Base-by-base conservation (phyloP, 2,329 filamentous ascomycete genomes). In the Aspergillus ochraceus region DNA sequence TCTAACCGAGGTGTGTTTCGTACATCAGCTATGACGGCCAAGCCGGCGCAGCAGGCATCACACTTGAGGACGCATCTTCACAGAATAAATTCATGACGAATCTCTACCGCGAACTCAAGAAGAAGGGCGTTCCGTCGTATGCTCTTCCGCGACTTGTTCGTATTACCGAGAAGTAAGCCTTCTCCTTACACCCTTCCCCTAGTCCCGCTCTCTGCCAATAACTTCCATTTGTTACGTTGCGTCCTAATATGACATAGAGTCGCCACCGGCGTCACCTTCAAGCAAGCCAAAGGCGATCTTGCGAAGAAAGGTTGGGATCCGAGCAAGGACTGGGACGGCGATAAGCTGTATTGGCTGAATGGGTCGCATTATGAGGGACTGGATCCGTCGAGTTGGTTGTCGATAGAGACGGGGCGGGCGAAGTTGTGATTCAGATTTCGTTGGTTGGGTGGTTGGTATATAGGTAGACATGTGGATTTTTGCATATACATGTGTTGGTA, bases 211-310 rank as follows among this genome's bases (percentile, higher is more conserved):
- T 36, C 12, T 36, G 32, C 32, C 10, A 14, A 36, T 5, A 54
- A 62, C 45, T 26, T 22, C 3, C 4, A 5, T 36, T 36, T 14
- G 5, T 36, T 12, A 12, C 1, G 11, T 36, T 17, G 1, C 3
- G 32, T 0, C 17, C 32, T 17, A 36, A 12, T 11, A 12, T 12
- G 12, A 29, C n/a, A 17, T 45, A 76, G 74, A 55, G 79, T 81
- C 55, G 75, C 76, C 58, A 77, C 77, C 1, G 78, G 77, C 49
- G 80, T 77, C n/a, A 82, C 80, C 5, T 82, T 82, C 70, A 83
- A 82, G 63, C 80, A 82, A 62, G 76, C 77, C 2, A 82, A 82
- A 65, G 74, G 71, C 8, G 77, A 78, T 9, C 62, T 81, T 26
- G 66, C 74, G 26, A 79, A 78, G 63, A 78, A 77, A 54, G 69